phyloP scores from a whole-genome alignment of 192 early-diverging fungal genomes.

The Haplosporangium gracile region DNA sequence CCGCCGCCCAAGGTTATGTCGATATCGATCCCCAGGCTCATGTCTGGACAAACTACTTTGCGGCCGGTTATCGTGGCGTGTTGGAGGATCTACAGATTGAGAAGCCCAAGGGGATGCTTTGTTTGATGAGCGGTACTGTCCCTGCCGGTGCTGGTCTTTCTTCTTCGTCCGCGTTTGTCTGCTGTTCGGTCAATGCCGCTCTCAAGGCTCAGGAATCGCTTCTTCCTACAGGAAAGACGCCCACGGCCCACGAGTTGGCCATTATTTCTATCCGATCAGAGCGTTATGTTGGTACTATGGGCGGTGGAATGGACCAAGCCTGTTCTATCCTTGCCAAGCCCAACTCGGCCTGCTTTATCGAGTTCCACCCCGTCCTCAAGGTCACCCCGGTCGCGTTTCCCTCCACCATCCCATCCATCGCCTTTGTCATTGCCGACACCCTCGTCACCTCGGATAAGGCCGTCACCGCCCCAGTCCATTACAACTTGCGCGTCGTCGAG shows the following conservation, averaged over 20 bases:
- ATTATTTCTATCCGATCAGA: constrained; percentile 85
- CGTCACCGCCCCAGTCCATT: constrained; percentile 87
- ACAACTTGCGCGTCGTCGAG: constrained; percentile 95
- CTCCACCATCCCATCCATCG: constrained; percentile 58
- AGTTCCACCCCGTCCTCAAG: constrained; percentile 83
- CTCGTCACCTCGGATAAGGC: constrained; percentile 89
- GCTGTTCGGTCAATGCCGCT: constrained; percentile 80
- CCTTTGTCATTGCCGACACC: constrained; percentile 93
- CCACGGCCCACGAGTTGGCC: constrained; percentile 66
- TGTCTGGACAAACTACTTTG: constrained; percentile 92
- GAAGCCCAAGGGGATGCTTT: constrained; percentile 70
- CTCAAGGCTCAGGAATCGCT: constrained; percentile 63
- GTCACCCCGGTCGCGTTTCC: constrained; percentile 77
- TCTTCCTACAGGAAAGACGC: constrained; percentile 26
- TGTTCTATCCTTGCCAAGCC: constrained; percentile 83
- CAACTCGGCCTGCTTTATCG: constrained; percentile 80
- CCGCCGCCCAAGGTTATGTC: constrained; percentile 70
- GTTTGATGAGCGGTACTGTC: constrained; percentile 84
- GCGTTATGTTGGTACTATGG: constrained; percentile 83
- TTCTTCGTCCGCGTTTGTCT: constrained; percentile 88
- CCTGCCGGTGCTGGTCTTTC: constrained; percentile 89
- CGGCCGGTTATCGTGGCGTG: constrained; percentile 88
- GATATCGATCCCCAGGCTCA: constrained; percentile 74
- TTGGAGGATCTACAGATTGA: constrained; percentile 63
- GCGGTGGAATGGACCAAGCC: constrained; percentile 92